A percentile compares a stretch with the other conserved stretches of the same genome.
Conservation (phyloP, 2,329 filamentous ascomycete genomes). For the Aureobasidium pullulans region DNA sequence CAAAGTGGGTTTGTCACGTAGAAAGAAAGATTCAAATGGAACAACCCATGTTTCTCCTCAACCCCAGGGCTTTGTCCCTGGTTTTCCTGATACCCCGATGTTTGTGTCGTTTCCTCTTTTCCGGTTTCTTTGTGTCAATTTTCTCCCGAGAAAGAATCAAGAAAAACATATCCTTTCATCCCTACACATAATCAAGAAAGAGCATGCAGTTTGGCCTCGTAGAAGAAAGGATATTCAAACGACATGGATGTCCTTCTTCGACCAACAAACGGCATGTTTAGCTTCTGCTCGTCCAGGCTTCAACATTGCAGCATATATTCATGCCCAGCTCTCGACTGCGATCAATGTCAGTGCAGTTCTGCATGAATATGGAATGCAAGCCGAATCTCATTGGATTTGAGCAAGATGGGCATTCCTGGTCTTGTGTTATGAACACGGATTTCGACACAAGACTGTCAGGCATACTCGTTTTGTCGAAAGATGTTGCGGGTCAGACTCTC, state of each 20-base stretch:
- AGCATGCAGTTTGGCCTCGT: not conserved
- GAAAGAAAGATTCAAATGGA: not conserved
- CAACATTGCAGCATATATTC: too few species aligned
- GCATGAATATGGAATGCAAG: too few species aligned
- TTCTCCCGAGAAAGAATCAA: not conserved
- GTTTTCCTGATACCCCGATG: constrained; percentile 6
- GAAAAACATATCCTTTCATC: not conserved
- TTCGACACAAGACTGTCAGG: too few species aligned
- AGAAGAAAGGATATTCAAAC: not conserved
- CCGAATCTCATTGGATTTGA: too few species aligned
- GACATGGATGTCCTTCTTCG: not conserved
- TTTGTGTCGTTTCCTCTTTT: not conserved
- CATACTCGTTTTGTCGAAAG: too few species aligned
- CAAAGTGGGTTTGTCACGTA: constrained; percentile 13
- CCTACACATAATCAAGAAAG: too few species aligned
- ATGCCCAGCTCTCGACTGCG: too few species aligned
- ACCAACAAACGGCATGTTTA: not conserved
- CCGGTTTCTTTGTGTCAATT: not conserved
- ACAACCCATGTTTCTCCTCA: constrained; percentile 2
- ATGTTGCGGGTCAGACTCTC: too few species aligned
- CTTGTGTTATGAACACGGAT: too few species aligned
- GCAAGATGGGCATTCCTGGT: too few species aligned
- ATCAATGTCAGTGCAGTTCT: too few species aligned
- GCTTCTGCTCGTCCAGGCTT: too few species aligned
- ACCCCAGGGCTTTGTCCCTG: constrained; percentile 2